Evolutionary conservation across 2,329 filamentous ascomycete species (phyloP).

Genomic region (Aspergillus proliferans): DNA sequence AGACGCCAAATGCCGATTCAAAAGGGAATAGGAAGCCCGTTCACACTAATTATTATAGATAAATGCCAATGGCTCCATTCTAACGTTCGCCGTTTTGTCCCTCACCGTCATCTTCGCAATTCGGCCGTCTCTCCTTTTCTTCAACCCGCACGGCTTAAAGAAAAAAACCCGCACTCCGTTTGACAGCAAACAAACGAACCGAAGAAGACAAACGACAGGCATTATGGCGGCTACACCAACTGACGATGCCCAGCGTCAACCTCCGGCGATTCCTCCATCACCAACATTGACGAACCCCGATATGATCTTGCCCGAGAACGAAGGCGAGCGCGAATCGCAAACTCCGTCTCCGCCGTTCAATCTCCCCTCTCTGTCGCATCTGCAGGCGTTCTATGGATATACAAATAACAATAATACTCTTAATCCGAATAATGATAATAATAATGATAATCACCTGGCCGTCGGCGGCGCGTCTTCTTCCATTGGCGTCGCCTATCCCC

Average conservation of each 20-base stretch:
- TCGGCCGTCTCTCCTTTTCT: too few species aligned
- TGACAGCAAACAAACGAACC: too few species aligned
- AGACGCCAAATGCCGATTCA: too few species aligned
- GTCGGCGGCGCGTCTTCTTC: background rate
- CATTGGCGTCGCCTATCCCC: slow-evolving; percentile 3
- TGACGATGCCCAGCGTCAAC: slow-evolving; percentile 5
- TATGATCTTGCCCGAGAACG: slow-evolving; percentile 81
- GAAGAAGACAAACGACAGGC: too few species aligned
- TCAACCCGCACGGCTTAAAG: too few species aligned
- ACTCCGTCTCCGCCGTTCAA: slow-evolving; percentile 48
- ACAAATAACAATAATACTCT: background rate
- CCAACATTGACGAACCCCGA: slow-evolving; percentile 89
- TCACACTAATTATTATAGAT: too few species aligned
- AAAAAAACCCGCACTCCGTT: too few species aligned
- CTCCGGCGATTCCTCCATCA: slow-evolving; percentile 52
- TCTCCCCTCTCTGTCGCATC: slow-evolving; percentile 42
- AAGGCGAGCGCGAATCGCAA: slow-evolving; percentile 44
- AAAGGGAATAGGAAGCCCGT: too few species aligned
- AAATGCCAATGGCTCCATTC: too few species aligned
- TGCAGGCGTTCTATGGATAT: slow-evolving; percentile 27
- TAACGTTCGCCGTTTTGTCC: too few species aligned
- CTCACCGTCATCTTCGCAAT: too few species aligned
- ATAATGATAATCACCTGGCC: background rate
- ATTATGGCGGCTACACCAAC: too few species aligned
- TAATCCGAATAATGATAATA: background rate